phyloP scores from a whole-genome alignment of 2,329 filamentous ascomycete species.

The Cladosporium austrohemisphaericum region DNA sequence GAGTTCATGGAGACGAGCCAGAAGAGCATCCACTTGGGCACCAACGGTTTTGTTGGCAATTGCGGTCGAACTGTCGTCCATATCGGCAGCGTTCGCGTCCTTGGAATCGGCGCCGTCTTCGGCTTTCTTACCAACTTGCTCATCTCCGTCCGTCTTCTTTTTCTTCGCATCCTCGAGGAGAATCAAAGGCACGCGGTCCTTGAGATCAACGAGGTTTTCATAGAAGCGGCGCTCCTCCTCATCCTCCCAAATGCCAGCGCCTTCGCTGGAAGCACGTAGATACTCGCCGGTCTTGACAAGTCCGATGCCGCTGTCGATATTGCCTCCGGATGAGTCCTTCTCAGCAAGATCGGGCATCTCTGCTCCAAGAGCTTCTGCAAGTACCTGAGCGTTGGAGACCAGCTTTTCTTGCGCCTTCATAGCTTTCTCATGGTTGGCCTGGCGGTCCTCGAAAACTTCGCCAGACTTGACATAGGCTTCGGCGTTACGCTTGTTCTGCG shows the following conservation, averaged over 20 bases:
- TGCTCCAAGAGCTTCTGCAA: constrained; percentile 80
- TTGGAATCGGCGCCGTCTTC: constrained; percentile 51
- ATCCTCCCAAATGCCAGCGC: constrained; percentile 95
- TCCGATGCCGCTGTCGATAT: constrained; percentile 75
- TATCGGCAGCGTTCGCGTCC: constrained; percentile 51
- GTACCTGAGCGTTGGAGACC: constrained; percentile 80
- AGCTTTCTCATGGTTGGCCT: constrained; percentile 92
- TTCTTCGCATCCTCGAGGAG: constrained; percentile 92
- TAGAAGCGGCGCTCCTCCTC: constrained; percentile 98
- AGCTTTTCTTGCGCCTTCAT: constrained; percentile 89
- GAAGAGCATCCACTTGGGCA: constrained; percentile 87
- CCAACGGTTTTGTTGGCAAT: constrained; percentile 98
- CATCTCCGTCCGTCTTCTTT: constrained; percentile 79
- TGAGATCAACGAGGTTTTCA: constrained; percentile 91
- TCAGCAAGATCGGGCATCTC: constrained; percentile 95
- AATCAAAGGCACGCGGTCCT: constrained; percentile 91
- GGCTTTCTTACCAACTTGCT: constrained; percentile 73
- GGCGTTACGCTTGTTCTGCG: constrained; percentile 88
- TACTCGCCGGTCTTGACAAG: constrained; percentile 94
- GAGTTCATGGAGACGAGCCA: constrained; percentile 83
- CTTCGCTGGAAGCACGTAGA: constrained; percentile 81
- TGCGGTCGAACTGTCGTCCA: constrained; percentile 83
- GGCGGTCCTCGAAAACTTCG: constrained; percentile 95
- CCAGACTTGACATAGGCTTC: constrained; percentile 98
- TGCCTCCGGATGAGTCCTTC: constrained; percentile 64